These are phyloP conservation scores for Senna tora DNA, from an alignment of 306 rosid species.

Conservation along the genomic window DNA sequence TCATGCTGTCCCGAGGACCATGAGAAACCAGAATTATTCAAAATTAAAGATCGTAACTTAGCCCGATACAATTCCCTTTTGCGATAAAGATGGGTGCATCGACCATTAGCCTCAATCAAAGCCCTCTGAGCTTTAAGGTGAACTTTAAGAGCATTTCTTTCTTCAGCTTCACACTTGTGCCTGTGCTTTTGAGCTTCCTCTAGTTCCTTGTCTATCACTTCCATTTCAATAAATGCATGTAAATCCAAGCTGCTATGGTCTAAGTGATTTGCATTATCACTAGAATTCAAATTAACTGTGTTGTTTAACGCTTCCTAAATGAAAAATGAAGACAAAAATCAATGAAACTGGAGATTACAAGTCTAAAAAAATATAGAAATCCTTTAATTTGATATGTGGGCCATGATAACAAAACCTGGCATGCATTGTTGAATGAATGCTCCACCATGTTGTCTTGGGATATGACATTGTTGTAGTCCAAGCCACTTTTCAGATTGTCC, in stretches of 20 bases:
- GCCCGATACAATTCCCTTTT: constrained; percentile 77
- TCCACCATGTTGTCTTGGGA: neutral
- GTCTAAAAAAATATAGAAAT: constrained; percentile 16
- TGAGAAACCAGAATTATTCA: constrained; percentile 63
- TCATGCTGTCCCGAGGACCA: constrained; percentile 66
- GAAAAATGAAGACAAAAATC: constrained; percentile 27
- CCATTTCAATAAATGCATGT: constrained; percentile 66
- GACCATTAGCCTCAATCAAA: constrained; percentile 80
- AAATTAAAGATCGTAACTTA: constrained; percentile 61
- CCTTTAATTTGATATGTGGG: neutral
- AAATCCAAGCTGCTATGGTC: constrained; percentile 48
- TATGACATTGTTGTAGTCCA: neutral
- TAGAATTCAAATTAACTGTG: constrained; percentile 45
- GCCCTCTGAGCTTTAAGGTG: constrained; percentile 87
- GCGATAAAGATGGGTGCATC: constrained; percentile 71
- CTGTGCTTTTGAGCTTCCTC: constrained; percentile 89
- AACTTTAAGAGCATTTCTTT: constrained; percentile 84
- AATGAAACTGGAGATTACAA: constrained; percentile 9
- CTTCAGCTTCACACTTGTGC: constrained; percentile 84
- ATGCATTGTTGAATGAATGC: neutral
- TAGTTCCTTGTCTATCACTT: constrained; percentile 82
- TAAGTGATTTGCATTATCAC: constrained; percentile 53
- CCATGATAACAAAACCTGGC: neutral
- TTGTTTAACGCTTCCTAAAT: constrained; percentile 53
- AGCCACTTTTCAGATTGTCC: constrained; percentile 33